Evolutionary conservation across 345 rosid genomes (phyloP).

Genomic region (Garcia nutans): DNA sequence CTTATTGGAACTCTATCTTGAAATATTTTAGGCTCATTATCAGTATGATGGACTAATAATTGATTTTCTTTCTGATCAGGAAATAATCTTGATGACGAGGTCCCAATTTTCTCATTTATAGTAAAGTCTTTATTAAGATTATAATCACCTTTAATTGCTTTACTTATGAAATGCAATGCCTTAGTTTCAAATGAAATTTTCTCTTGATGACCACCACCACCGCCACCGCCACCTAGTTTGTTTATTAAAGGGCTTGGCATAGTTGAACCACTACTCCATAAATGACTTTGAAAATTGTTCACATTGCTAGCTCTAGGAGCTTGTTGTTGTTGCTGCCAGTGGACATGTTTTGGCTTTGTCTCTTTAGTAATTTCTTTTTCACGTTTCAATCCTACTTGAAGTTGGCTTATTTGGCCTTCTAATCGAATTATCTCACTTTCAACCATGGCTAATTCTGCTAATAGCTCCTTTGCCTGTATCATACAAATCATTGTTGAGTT

Average conservation of each 20-base stretch:
- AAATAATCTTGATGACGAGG: slow-evolving; percentile 17
- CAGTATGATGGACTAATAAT: slow-evolving; percentile 5
- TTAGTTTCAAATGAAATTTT: slow-evolving; percentile 63
- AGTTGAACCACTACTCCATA: slow-evolving; percentile 10
- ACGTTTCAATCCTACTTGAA: slow-evolving; percentile 50
- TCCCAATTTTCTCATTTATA: slow-evolving; percentile 41
- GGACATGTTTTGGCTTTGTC: slow-evolving; percentile 29
- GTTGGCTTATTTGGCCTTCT: slow-evolving; percentile 66
- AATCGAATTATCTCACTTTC: slow-evolving; percentile 74
- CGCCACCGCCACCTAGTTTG: slow-evolving; percentile 17
- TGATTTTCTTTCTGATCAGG: slow-evolving; percentile 48
- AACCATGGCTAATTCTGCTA: slow-evolving; percentile 71
- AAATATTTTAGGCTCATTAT: slow-evolving; percentile 40
- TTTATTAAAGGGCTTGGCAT: slow-evolving; percentile 35
- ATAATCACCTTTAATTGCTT: slow-evolving; percentile 83
- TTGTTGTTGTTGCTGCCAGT: slow-evolving; percentile 36
- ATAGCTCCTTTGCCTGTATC: slow-evolving; percentile 66
- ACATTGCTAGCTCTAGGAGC: slow-evolving; percentile 9
- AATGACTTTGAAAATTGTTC: slow-evolving; percentile 13
- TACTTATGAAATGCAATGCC: slow-evolving; percentile 86
- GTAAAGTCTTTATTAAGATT: slow-evolving; percentile 48
- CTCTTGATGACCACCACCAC: slow-evolving; percentile 24
- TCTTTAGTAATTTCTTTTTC: slow-evolving; percentile 58
- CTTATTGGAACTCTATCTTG: slow-evolving; percentile 47
- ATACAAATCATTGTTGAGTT: neutral